Conservation (phyloP, 352 stramenopile genomes). For the Saprolegnia diclina region DNA sequence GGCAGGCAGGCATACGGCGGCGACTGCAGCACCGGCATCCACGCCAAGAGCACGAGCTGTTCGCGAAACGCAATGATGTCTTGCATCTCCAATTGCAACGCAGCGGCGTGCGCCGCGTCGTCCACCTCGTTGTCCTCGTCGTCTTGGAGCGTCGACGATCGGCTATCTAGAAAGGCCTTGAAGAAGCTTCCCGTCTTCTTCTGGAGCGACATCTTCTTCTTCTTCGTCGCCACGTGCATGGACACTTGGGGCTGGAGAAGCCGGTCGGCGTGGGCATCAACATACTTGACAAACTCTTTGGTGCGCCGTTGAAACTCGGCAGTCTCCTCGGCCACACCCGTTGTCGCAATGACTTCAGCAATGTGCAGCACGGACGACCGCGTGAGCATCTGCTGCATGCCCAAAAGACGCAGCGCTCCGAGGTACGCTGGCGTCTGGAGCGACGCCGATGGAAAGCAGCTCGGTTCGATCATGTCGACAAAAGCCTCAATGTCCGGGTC, state of each 20-base stretch:
- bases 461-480: conserved; percentile 55
- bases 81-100: conserved; percentile 47
- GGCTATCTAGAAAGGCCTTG: conserved; percentile 42
- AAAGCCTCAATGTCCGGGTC: conserved; percentile 71
- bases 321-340: background rate
- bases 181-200: conserved; percentile 34
- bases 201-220: conserved; percentile 1
- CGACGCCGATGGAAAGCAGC: conserved; percentile 57
- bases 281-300: conserved; percentile 53
- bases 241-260: conserved; percentile 30
- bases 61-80: conserved; percentile 43
- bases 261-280: conserved; percentile 56
- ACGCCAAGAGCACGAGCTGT: conserved; percentile 49
- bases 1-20: conserved; percentile 37
- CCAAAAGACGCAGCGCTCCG: conserved; percentile 50
- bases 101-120: conserved; percentile 33
- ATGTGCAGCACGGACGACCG: conserved; percentile 47
- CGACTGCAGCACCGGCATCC: conserved; percentile 47
- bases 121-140: conserved; percentile 33
- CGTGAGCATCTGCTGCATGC: conserved; percentile 59
- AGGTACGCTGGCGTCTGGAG: conserved; percentile 52
- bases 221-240: background rate
- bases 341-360: conserved; percentile 25
- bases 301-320: conserved; percentile 36
- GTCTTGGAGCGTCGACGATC: background rate